These are phyloP conservation scores for Coemansia sp. DNA, from an alignment of 192 early-diverging fungal genomes.

Conservation along the genomic window DNA sequence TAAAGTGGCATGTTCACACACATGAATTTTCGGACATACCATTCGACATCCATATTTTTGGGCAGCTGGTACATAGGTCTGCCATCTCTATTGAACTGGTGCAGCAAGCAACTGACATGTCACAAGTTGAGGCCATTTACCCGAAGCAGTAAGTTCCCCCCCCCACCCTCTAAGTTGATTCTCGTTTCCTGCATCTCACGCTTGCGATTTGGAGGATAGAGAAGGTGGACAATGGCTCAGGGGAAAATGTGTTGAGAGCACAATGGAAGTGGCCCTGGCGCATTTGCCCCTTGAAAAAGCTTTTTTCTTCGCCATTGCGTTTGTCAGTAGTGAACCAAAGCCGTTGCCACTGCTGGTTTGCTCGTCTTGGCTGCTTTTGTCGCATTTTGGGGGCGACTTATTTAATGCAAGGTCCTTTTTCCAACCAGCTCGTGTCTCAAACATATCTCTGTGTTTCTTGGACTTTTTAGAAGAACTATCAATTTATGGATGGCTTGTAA, in stretches of 20 bases:
- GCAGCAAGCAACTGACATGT: background rate
- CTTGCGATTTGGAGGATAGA: background rate
- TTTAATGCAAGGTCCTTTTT: background rate
- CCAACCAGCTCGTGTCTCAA: background rate
- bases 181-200: background rate
- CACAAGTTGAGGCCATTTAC: constrained; percentile 9
- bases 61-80: background rate
- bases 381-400: background rate
- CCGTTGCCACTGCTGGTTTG: too few relatives aligned
- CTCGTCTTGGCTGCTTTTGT: background rate
- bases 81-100: background rate
- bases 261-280: background rate
- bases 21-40: constrained; percentile 1
- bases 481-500: background rate
- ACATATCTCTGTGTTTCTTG: background rate
- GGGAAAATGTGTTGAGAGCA: background rate
- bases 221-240: background rate
- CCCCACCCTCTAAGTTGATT: background rate
- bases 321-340: background rate
- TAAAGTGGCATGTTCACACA: constrained; percentile 20
- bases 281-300: background rate
- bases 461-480: background rate
- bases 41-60: constrained; percentile 13
- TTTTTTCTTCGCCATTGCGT: background rate
- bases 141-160: background rate